phyloP scores from a whole-genome alignment of 1,284 basidiomycete genomes.

The Malassezia brasiliensis region DNA sequence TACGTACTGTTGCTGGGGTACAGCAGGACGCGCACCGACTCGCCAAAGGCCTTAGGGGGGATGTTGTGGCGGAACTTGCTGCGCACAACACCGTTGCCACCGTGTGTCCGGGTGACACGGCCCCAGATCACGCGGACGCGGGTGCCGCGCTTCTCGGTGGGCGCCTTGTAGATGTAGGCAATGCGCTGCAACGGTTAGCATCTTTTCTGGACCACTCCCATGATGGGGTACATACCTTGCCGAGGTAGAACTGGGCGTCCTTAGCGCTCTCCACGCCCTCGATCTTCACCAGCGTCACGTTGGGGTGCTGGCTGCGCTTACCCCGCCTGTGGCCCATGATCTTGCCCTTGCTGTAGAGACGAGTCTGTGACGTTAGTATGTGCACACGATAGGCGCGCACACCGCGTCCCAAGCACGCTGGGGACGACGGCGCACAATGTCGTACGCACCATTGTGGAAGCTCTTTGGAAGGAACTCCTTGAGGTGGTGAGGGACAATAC shows the following conservation, averaged over 20 bases:
- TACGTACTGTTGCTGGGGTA: constrained; percentile 34
- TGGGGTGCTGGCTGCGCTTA: constrained; percentile 88
- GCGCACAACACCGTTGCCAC: constrained; percentile 91
- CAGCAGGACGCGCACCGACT: constrained; percentile 81
- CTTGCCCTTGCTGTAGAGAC: constrained; percentile 94
- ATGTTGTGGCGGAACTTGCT: constrained; percentile 95
- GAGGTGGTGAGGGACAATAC: constrained; percentile 15
- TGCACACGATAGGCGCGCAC: background rate
- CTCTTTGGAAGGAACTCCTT: constrained; percentile 9
- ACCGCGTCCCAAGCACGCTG: background rate
- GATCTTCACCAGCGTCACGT: constrained; percentile 89
- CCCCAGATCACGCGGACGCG: constrained; percentile 96
- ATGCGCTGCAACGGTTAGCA: constrained; percentile 59
- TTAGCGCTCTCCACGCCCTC: constrained; percentile 89
- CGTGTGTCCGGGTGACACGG: constrained; percentile 52
- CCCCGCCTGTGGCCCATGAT: constrained; percentile 96
- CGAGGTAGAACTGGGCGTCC: constrained; percentile 95
- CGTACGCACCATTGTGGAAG: constrained; percentile 14
- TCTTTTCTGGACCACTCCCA: background rate
- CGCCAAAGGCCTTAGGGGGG: constrained; percentile 89
- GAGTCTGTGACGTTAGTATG: constrained; percentile 26
- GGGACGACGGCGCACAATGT: background rate
- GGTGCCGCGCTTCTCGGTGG: constrained; percentile 79
- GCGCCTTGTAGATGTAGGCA: constrained; percentile 94
- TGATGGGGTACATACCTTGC: constrained; percentile 63